Conservation (phyloP, 192 early-diverging fungal species). For the Mortierella antarctica region DNA sequence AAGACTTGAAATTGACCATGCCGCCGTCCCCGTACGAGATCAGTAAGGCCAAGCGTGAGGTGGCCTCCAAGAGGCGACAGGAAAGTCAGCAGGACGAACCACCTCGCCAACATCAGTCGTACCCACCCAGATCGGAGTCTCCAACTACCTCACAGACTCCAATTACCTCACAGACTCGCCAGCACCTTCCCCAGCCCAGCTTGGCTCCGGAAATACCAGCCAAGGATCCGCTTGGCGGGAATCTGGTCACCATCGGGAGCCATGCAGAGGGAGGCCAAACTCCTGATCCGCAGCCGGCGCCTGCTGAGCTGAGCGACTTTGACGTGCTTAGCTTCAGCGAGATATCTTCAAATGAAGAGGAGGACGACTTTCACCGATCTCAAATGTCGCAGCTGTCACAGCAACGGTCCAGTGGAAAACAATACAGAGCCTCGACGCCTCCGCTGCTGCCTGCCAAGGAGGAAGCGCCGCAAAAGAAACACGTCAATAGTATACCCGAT, state of each 20-base stretch:
- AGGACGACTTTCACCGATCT: not conserved
- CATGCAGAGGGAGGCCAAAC: too few relatives aligned
- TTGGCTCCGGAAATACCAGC: too few relatives aligned
- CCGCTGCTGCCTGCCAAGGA: too few relatives aligned
- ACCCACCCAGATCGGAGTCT: not conserved
- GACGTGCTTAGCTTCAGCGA: slow-evolving; percentile 1
- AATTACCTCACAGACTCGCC: not conserved
- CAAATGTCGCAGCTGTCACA: not conserved
- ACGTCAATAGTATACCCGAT: too few relatives aligned
- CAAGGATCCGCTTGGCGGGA: too few relatives aligned
- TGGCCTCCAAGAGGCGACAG: not conserved
- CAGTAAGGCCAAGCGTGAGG: slow-evolving; percentile 20
- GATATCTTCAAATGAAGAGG: slow-evolving; percentile 10
- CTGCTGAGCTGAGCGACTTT: not conserved
- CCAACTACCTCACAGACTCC: not conserved
- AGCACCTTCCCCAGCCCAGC: too few relatives aligned
- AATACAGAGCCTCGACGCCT: too few relatives aligned
- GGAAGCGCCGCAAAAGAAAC: too few relatives aligned
- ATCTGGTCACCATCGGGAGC: too few relatives aligned
- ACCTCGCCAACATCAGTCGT: not conserved
- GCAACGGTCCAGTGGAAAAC: not conserved
- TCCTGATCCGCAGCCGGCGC: not conserved
- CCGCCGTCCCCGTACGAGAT: slow-evolving; percentile 3
- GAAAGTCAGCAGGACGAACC: not conserved
- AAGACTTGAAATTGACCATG: slow-evolving; percentile 11